Percentiles rank a stretch among this genome's conserved stretches.
phyloP scores from a whole-genome alignment of 768 basidiomycete species.

The Suillus luteus region DNA sequence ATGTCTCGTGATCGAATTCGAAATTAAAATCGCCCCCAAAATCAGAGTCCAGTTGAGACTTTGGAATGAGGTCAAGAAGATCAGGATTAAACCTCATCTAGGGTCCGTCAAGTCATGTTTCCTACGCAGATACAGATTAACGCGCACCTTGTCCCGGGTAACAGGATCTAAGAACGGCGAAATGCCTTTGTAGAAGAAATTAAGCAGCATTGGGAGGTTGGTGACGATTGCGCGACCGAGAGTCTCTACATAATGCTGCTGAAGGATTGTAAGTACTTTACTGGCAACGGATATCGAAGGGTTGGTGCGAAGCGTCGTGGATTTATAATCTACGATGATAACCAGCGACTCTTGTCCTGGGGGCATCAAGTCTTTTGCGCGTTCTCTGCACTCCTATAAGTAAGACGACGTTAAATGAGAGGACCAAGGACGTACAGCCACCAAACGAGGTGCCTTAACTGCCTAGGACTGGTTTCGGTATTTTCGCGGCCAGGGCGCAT shows the following conservation, averaged over 20 bases:
- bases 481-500: slow-evolving; percentile 89
- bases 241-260: slow-evolving; percentile 88
- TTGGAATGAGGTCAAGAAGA: slow-evolving; percentile 71
- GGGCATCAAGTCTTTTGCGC: slow-evolving; percentile 88
- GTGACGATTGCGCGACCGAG: slow-evolving; percentile 83
- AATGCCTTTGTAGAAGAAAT: slow-evolving; percentile 82
- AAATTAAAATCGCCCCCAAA: slow-evolving; percentile 79
- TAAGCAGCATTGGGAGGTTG: slow-evolving; percentile 74
- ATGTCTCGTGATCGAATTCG: slow-evolving; percentile 70
- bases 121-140: background rate
- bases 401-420: background rate
- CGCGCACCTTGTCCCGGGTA: slow-evolving; percentile 78
- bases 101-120: background rate
- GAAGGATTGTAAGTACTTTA: slow-evolving; percentile 78
- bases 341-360: slow-evolving; percentile 80
- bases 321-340: slow-evolving; percentile 85
- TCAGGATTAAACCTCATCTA: slow-evolving; percentile 91
- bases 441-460: slow-evolving; percentile 85
- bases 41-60: slow-evolving; percentile 75
- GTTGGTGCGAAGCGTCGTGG: slow-evolving; percentile 78
- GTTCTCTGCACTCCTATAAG: slow-evolving; percentile 55
- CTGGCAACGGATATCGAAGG: slow-evolving; percentile 80
- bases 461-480: slow-evolving; percentile 73
- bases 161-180: slow-evolving; percentile 86
- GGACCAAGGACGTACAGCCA: slow-evolving; percentile 59